Base-by-base conservation (phyloP, 1,139 yeast genomes). In the Geotrichum klebahnii region DNA sequence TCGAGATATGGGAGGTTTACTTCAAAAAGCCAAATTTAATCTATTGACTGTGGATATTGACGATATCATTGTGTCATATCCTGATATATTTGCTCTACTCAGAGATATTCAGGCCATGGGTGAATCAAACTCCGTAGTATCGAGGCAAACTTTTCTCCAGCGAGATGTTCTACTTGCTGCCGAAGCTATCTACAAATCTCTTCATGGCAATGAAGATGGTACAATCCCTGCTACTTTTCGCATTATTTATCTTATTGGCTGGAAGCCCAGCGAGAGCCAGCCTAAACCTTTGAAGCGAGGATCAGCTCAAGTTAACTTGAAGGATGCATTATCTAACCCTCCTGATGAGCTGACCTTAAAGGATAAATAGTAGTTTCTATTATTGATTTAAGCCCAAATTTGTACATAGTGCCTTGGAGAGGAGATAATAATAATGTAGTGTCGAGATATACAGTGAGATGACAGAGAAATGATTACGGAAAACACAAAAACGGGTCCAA, bases 1-100 rank as follows among this genome's bases (percentile, higher is more conserved):
- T 45, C 78, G 82, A 53, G 96, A 87, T 63, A 78, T 86, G 54
- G 94, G 94, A 0, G 75, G 80, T 9, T 69, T 87, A 36, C 68
- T 87, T 67, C 86, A 80, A 62, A 75, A 80, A 54, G 90, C 92
- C 0, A 87, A 89, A 22, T 87, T 84, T 70, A 82, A 80, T 58
- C 77, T 87, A 75, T 74, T 87, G 48, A 87, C 96, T 0, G 81
- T 87, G 35, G 96, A 87, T 63, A 84, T 87, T 3, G 95, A 87
- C 61, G 95, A 87, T 61, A 78, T 87, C 28, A 78, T 84, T 4
- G 89, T 87, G 8, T 85, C 84, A n/a, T 87, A 82, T 59, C 96
- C 95, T 0, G 84, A 82, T 61, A 72, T 84, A 44, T 73, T 79
- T 46, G 74, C 87, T 2, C 68, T 87, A 37, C 73, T 87, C 69